Percentiles rank a stretch among this genome's conserved stretches.
Evolutionary conservation across 176 grass and related monocot genomes (phyloP).

Genomic region (Canna indica): DNA sequence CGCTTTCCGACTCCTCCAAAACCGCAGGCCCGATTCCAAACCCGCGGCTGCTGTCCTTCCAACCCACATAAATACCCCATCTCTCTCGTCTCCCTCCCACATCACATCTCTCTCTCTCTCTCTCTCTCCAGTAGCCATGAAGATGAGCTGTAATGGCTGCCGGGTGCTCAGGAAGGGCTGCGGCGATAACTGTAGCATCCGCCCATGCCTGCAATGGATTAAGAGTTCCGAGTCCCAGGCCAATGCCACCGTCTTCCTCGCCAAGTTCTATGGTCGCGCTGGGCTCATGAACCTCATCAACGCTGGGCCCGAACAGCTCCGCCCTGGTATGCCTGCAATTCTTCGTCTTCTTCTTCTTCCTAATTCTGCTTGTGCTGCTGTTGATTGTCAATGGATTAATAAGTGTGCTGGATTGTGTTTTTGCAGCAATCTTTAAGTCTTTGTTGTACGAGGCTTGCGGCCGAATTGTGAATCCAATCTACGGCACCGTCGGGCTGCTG

Average conservation of each 20-base stretch:
- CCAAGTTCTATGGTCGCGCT: conserved; percentile 4
- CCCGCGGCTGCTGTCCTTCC: not conserved
- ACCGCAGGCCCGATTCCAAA: not conserved
- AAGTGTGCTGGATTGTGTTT: not conserved
- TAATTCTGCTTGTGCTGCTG: not conserved
- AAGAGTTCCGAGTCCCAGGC: conserved; percentile 9
- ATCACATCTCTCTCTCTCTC: too few relatives aligned
- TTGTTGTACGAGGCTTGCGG: conserved; percentile 11
- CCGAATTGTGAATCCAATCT: conserved; percentile 9
- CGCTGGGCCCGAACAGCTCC: not conserved
- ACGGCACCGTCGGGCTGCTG: conserved; percentile 9
- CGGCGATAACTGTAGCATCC: not conserved
- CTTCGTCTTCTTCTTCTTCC: too few relatives aligned
- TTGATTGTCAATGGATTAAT: not conserved
- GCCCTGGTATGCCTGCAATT: not conserved
- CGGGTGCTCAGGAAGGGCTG: conserved; percentile 5
- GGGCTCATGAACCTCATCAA: conserved; percentile 6
- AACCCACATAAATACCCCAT: not conserved
- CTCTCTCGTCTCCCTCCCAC: not conserved
- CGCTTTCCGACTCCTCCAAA: not conserved
- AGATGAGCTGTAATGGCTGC: conserved; percentile 11
- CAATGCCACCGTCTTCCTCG: conserved; percentile 15
- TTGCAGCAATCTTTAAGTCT: conserved; percentile 1
- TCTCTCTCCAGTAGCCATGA: not conserved
- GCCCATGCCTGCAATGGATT: conserved; percentile 5